phyloP scores from a whole-genome alignment of 306 rosid genomes.

The Cyclanthera cordifolia region DNA sequence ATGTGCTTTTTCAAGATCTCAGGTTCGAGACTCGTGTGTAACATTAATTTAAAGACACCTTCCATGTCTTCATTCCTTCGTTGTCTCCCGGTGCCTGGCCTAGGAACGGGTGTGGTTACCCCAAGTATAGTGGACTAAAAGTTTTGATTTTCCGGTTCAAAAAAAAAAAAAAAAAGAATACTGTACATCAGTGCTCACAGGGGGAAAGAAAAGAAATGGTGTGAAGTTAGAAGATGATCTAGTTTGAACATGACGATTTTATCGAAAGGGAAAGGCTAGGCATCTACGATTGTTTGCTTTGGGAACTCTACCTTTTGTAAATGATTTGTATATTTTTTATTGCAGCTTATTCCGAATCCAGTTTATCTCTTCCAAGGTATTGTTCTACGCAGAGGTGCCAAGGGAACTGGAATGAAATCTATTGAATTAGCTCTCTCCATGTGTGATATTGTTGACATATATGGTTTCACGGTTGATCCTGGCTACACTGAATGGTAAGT shows the following conservation, averaged over 20 bases:
- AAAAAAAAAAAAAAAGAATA: too few relatives aligned
- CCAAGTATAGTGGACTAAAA: too few relatives aligned
- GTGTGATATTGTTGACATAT: conserved; percentile 89
- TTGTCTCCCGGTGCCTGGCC: too few relatives aligned
- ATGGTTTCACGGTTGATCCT: conserved; percentile 97
- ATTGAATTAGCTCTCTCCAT: conserved; percentile 88
- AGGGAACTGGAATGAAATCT: conserved; percentile 99
- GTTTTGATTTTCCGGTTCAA: too few relatives aligned
- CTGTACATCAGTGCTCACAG: background rate
- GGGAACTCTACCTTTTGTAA: background rate
- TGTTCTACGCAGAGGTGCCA: conserved; percentile 97
- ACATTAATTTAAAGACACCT: too few relatives aligned
- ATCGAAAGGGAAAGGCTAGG: background rate
- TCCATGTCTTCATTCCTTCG: too few relatives aligned
- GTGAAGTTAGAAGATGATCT: background rate
- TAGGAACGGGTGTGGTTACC: too few relatives aligned
- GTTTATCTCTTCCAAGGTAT: conserved; percentile 98
- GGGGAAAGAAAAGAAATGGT: background rate
- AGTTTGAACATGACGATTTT: background rate
- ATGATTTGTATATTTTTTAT: background rate
- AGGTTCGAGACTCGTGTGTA: too few relatives aligned
- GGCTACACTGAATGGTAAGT: conserved; percentile 94
- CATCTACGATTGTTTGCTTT: background rate
- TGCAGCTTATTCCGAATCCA: conserved; percentile 84
- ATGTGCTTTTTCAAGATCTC: too few relatives aligned